Evolutionary conservation across 768 basidiomycete genomes (phyloP).

Genomic region (Asterophora lycoperdoides): DNA sequence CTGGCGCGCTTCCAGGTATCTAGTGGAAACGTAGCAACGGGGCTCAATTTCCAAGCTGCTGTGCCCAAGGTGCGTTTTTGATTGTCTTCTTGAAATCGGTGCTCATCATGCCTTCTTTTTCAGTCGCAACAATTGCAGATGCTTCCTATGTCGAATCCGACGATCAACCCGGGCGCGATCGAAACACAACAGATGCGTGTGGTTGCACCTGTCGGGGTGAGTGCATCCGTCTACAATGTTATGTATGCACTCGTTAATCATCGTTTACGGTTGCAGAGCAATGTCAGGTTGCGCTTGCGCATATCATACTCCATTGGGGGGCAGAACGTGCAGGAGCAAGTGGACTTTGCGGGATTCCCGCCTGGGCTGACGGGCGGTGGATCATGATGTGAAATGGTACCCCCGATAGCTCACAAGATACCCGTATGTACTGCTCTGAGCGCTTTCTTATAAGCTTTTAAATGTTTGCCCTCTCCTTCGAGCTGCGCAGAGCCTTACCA

Average conservation of each 20-base stretch:
- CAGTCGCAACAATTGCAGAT: conserved; percentile 97
- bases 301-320: conserved; percentile 74
- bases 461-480: neutral
- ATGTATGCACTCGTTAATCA: neutral
- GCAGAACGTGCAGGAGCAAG: conserved; percentile 79
- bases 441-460: conserved; percentile 3
- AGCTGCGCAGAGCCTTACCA: too few relatives aligned
- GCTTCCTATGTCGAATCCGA: conserved; percentile 92
- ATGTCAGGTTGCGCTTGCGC: conserved; percentile 78
- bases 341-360: conserved; percentile 92
- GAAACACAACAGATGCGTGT: conserved; percentile 98
- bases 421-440: too few relatives aligned
- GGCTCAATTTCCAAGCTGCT: conserved; percentile 92
- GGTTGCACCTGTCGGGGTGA: conserved; percentile 73
- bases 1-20: conserved; percentile 80
- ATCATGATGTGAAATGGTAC: conserved; percentile 22
- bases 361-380: conserved; percentile 56
- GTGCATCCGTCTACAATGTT: conserved; percentile 38
- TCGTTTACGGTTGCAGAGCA: conserved; percentile 48
- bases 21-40: conserved; percentile 47
- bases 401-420: too few relatives aligned
- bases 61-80: conserved; percentile 74
- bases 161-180: conserved; percentile 66
- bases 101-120: conserved; percentile 2
- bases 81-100: neutral